Percentiles rank a stretch among this genome's conserved stretches.
Conservation (phyloP, 805 yeast genomes). For the Ascoidea asiatica region DNA sequence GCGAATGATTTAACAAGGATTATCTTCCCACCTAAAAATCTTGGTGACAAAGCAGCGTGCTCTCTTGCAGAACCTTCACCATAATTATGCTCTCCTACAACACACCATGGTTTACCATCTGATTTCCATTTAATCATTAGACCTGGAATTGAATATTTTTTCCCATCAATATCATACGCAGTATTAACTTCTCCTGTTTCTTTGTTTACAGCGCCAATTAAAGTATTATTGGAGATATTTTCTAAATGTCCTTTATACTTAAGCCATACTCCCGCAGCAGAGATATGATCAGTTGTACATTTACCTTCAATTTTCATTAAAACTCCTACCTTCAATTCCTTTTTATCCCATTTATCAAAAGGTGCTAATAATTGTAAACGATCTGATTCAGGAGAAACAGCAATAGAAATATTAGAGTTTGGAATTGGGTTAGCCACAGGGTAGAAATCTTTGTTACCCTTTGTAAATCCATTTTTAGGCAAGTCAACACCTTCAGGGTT, state of each 20-base stretch:
- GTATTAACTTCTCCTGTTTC: conserved; percentile 94
- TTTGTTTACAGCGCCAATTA: conserved; percentile 93
- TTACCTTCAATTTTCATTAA: conserved; percentile 91
- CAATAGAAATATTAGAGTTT: conserved; percentile 40
- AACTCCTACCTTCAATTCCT: conserved; percentile 67
- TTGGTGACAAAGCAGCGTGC: conserved; percentile 93
- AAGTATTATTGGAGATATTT: conserved; percentile 87
- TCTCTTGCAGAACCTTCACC: conserved; percentile 99
- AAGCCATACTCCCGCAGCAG: conserved; percentile 98
- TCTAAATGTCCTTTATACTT: conserved; percentile 97
- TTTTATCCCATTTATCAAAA: conserved; percentile 73
- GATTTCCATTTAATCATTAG: conserved; percentile 92
- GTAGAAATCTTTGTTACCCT: conserved; percentile 64
- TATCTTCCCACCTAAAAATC: conserved; percentile 84
- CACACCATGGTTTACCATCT: conserved; percentile 79
- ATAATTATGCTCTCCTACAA: conserved; percentile 93
- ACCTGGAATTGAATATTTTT: conserved; percentile 76
- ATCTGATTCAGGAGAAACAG: conserved; percentile 79
- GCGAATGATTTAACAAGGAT: conserved; percentile 92
- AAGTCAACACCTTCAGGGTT: conserved; percentile 82
- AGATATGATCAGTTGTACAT: conserved; percentile 96
- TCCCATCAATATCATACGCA: conserved; percentile 78
- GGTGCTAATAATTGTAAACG: conserved; percentile 88
- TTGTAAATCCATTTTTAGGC: conserved; percentile 64
- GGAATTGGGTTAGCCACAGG: conserved; percentile 62